Evolutionary conservation across 2,329 filamentous ascomycete species (phyloP).

Genomic region (Daldinia sp.): DNA sequence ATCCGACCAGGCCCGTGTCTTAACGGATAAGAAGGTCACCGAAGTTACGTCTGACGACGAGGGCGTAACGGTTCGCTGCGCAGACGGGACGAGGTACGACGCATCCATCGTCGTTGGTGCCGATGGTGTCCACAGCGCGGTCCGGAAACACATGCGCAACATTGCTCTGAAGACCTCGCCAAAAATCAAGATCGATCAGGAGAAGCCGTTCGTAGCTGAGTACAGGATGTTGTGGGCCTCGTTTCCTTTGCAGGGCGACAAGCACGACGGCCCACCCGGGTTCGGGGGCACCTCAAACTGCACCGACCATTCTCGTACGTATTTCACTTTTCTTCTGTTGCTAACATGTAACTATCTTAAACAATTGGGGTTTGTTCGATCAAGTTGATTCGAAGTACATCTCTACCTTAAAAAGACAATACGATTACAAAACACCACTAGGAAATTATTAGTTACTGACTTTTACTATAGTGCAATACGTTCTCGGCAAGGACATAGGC

Average conservation of each 20-base stretch:
- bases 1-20: conserved; percentile 20
- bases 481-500: conserved; percentile 8
- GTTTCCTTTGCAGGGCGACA: conserved; percentile 16
- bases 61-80: conserved; percentile 32
- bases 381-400: background rate
- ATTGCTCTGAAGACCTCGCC: conserved; percentile 29
- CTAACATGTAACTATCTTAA: background rate
- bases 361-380: background rate
- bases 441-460: background rate
- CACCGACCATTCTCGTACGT: conserved; percentile 9
- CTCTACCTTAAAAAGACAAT: background rate
- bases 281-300: conserved; percentile 2
- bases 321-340: background rate
- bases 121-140: conserved; percentile 37
- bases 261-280: conserved; percentile 18
- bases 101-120: conserved; percentile 41
- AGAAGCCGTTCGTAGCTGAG: conserved; percentile 30
- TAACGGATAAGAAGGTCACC: conserved; percentile 35
- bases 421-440: no score
- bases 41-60: conserved; percentile 21
- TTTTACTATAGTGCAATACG: conserved; percentile 15
- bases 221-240: conserved; percentile 35
- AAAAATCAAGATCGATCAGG: conserved; percentile 17
- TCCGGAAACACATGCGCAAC: conserved; percentile 29
- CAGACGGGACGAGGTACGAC: conserved; percentile 36